Evolutionary conservation across 2,329 filamentous ascomycete genomes (phyloP), one percentile per base, ranked within the genome.

Genomic region (Diaporthe sp.): DNA sequence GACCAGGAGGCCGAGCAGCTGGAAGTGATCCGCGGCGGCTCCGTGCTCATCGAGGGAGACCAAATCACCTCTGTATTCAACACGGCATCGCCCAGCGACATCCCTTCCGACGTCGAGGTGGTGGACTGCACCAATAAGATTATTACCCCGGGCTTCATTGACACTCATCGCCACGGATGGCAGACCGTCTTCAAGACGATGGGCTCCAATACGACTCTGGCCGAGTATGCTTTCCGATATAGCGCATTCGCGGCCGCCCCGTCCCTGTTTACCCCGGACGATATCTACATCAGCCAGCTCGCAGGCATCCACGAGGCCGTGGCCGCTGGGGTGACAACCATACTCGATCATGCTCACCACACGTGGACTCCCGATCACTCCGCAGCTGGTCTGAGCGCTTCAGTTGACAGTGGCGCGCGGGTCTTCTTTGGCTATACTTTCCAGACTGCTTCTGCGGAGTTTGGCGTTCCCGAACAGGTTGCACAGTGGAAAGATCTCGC

Each of bases 101-200:
- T 84, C 3, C 80, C 81, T 2, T 53, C 74, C 0, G 81, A 81
- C 31, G 82, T 82, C 1, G 83, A 89, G 68, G 77, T 86, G 1
- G 81, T 91, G 15, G 86, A 91, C 77, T 86, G 85, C 55, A 84
- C 83, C 0, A 82, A 85, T 68, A 88, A 89, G 78, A 91, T 90
- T 73, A 83, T 91, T 70, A 86, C 85, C 0, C 88, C 89, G 0
- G 89, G 90, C 9, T 90, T 91, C 80, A 83, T 91, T 74, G 88
- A 91, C 79, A 91, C 89, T 0, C 89, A 91, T 77, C 86, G 86
- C 3, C 88, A 90, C 76, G 84, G 86, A 0, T 90, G 89, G 90
- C 88, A 91, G 78, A 90, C 89, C 0, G 87, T 84, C n/a, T 86
- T 87, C 78, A 89, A 88, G 78, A 90, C 89, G 0, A 78, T 91